Base-by-base conservation (phyloP, 1,284 basidiomycete genomes). In the Rugosomyces carneus region DNA sequence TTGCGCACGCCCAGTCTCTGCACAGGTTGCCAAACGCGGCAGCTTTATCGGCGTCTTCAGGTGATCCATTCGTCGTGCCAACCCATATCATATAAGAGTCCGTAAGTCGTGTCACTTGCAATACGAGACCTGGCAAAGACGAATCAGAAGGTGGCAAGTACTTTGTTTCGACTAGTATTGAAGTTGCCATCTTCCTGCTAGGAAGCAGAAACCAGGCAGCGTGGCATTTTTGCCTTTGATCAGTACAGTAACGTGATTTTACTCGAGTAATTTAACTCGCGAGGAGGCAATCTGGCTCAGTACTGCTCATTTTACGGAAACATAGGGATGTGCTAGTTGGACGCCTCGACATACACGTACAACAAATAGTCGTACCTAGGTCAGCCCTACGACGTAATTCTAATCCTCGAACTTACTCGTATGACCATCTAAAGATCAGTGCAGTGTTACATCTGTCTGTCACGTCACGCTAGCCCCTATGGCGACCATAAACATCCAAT, bases 61-160 rank as follows among this genome's bases (percentile, higher is more conserved):
- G 63, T 23, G 63, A 52, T 24, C 63, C 66, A 27, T 75, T 72
- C n/a, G 76, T 80, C 5, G 69, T 69, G 1, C 89, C 88, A 35
- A 86, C 71, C 89, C 89, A 93, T 37, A 93, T 60, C 80, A 93
- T 84, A 60, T 85, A 88, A 42, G 88, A 87, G 57, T 80, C 77
- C 26, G 78, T 75, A 31, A 92, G 64, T 36, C 69, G 70, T 36
- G 82, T 90, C 47, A 87, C 70, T 55, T 89, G 84, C 47, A 91
- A 66, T 7, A 72, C 77, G 48, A 91, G 73, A 34, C 76, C 70
- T 2, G 85, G 85, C 27, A 76, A 59, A 13, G 68, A 67, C 38
- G 66, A 60, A 48, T 76, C 73, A 18, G 67, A 56, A 3, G 78
- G 60, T 15, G 68, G 57, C 41, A 83, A 58, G 53, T 73, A 73